phyloP scores from a whole-genome alignment of 2,329 filamentous ascomycete species.

The Chaetomiaceae sp. region DNA sequence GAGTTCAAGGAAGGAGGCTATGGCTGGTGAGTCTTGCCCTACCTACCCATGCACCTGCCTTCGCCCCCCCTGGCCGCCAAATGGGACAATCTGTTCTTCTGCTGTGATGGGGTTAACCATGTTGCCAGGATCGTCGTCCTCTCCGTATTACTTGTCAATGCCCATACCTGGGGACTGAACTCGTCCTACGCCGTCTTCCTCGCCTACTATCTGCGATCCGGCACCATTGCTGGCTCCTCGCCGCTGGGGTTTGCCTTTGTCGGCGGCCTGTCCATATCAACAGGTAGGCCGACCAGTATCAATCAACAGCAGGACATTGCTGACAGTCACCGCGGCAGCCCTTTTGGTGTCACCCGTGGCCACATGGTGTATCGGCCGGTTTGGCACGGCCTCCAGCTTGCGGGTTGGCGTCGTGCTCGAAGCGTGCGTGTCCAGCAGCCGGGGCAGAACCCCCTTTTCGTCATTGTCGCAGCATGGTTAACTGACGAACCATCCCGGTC shows the following conservation, averaged over 20 bases:
- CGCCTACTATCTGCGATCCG: slow-evolving; percentile 49
- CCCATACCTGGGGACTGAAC: slow-evolving; percentile 71
- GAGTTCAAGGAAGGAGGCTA: slow-evolving; percentile 51
- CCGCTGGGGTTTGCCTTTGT: slow-evolving; percentile 69
- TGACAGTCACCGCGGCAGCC: slow-evolving; percentile 35
- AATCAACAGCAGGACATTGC: slow-evolving; percentile 20
- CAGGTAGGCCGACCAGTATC: slow-evolving; percentile 28
- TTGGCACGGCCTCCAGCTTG: slow-evolving; percentile 59
- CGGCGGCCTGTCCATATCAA: slow-evolving; percentile 62
- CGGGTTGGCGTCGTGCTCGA: slow-evolving; percentile 60
- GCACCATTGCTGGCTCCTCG: slow-evolving; percentile 57
- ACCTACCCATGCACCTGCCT: background rate
- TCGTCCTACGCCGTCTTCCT: slow-evolving; percentile 56
- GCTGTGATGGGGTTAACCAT: background rate
- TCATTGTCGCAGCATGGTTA: background rate
- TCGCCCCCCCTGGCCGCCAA: background rate
- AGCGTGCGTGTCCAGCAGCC: slow-evolving; percentile 33
- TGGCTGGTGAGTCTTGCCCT: slow-evolving; percentile 42
- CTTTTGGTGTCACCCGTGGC: slow-evolving; percentile 63
- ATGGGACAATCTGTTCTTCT: no score
- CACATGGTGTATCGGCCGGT: slow-evolving; percentile 53
- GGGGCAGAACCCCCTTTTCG: background rate
- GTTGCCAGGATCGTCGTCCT: slow-evolving; percentile 45
- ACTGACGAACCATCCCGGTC: background rate
- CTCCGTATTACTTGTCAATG: slow-evolving; percentile 53